Evolutionary conservation across 441 rosid genomes (phyloP).

Genomic region (Populus trichocarpa): DNA sequence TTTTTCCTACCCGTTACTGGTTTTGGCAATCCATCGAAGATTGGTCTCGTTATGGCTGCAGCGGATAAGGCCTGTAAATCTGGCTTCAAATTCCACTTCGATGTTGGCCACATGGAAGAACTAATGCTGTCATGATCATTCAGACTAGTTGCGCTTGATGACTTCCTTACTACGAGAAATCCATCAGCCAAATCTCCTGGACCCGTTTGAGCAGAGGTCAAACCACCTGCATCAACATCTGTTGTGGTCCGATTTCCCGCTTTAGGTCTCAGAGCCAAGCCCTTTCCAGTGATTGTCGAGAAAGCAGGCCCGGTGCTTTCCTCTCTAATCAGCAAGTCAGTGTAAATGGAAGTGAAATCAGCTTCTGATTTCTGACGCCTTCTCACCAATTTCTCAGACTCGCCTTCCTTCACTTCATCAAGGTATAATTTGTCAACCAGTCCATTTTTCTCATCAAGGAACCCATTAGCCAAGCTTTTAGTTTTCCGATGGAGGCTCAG

Average conservation of each 20-base stretch:
- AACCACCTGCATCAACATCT: slow-evolving; percentile 33
- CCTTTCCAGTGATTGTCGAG: slow-evolving; percentile 42
- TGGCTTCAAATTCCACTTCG: slow-evolving; percentile 55
- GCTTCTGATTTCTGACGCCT: slow-evolving; percentile 67
- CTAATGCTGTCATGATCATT: slow-evolving; percentile 43
- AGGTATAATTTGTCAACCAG: slow-evolving; percentile 16
- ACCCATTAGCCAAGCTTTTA: slow-evolving; percentile 52
- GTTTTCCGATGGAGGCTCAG: slow-evolving; percentile 50
- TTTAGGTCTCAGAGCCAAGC: slow-evolving; percentile 51
- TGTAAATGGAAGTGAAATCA: slow-evolving; percentile 27
- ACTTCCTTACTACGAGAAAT: slow-evolving; percentile 47
- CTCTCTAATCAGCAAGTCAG: slow-evolving; percentile 43
- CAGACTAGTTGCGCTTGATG: slow-evolving; percentile 59
- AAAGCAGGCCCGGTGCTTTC: slow-evolving; percentile 39
- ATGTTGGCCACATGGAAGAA: slow-evolving; percentile 41
- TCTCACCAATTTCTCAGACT: slow-evolving; percentile 42
- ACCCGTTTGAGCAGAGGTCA: slow-evolving; percentile 31
- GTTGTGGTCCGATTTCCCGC: slow-evolving; percentile 33
- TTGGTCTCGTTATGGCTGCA: slow-evolving; percentile 50
- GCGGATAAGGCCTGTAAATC: slow-evolving; percentile 59
- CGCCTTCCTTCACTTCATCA: slow-evolving; percentile 28
- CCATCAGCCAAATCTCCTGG: slow-evolving; percentile 26
- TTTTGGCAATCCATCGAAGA: slow-evolving; percentile 69
- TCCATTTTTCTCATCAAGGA: slow-evolving; percentile 42
- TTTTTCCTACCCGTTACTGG: slow-evolving; percentile 49